phyloP scores from a whole-genome alignment of 805 yeast genomes.

The Saturnispora diversa region DNA sequence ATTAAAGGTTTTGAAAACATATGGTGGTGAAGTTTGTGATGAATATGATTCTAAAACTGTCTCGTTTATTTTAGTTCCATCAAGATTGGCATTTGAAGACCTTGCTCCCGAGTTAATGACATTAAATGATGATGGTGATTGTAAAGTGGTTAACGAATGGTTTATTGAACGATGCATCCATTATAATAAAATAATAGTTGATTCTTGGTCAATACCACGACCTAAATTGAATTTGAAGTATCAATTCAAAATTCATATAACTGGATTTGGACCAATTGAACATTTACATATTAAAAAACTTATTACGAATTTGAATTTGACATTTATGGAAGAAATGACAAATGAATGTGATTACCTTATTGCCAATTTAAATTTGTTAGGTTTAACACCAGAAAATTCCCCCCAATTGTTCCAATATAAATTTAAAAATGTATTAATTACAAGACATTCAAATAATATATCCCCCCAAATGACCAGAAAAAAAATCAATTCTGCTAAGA shows the following conservation, averaged over 20 bases:
- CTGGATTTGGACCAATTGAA: constrained; percentile 28
- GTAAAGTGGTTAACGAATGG: constrained; percentile 28
- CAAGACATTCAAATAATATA: constrained; percentile 9
- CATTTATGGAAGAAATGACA: constrained; percentile 41
- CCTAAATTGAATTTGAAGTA: constrained; percentile 21
- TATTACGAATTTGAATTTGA: constrained; percentile 45
- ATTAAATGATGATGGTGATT: constrained; percentile 19
- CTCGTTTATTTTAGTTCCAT: constrained; percentile 27
- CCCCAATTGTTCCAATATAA: constrained; percentile 36
- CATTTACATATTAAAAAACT: constrained; percentile 41
- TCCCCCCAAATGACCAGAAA: constrained; percentile 35
- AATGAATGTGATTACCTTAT: constrained; percentile 48
- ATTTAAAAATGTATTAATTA: constrained; percentile 26
- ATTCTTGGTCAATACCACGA: constrained; percentile 27
- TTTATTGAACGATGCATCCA: constrained; percentile 27
- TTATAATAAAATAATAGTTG: constrained; percentile 17
- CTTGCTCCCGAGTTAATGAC: constrained; percentile 17
- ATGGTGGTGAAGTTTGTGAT: constrained; percentile 21
- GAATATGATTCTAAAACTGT: constrained; percentile 29
- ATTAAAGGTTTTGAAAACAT: constrained; percentile 11
- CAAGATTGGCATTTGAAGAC: constrained; percentile 14
- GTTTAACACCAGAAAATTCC: constrained; percentile 33
- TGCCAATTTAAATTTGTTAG: constrained; percentile 41
- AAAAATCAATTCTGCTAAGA: constrained; percentile 51
- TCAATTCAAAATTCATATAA: constrained; percentile 28